Percentiles rank a stretch among this genome's conserved stretches.
These are phyloP conservation scores for Solioccasus polychromus DNA, from an alignment of 768 basidiomycete genomes.

Conservation along the genomic window DNA sequence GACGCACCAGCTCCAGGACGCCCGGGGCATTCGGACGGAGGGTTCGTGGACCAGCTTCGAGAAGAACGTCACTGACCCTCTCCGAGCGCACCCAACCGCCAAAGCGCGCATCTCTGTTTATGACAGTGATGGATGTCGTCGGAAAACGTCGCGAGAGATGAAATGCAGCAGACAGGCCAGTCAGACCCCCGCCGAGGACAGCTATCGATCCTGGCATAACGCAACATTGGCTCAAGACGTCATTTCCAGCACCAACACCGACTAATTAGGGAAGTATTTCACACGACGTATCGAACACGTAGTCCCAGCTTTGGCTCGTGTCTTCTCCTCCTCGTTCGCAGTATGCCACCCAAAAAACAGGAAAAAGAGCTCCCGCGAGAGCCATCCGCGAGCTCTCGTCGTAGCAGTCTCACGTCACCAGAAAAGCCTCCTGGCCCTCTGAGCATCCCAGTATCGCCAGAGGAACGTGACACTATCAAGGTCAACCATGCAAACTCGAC, in stretches of 20 bases:
- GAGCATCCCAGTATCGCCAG: constrained; percentile 41
- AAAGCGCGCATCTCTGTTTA: constrained; percentile 61
- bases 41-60: constrained; percentile 88
- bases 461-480: constrained; percentile 53
- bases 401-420: constrained; percentile 25
- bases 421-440: constrained; percentile 53
- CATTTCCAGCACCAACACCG: not conserved
- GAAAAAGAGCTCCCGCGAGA: constrained; percentile 11
- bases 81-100: constrained; percentile 88
- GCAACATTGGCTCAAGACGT: not conserved
- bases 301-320: not conserved
- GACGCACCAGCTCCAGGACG: constrained; percentile 72
- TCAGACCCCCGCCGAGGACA: constrained; percentile 76
- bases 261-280: constrained; percentile 11
- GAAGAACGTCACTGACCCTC: constrained; percentile 50
- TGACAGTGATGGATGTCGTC: constrained; percentile 52
- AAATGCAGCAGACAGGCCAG: constrained; percentile 80
- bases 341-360: constrained; percentile 22
- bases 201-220: constrained; percentile 43
- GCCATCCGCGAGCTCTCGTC: constrained; percentile 21
- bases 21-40: constrained; percentile 73
- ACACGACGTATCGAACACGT: constrained; percentile 26
- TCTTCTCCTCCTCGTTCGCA: not conserved
- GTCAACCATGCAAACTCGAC: constrained; percentile 56
- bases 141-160: constrained; percentile 70